A percentile compares a stretch with the other conserved stretches of the same genome.
phyloP scores from a whole-genome alignment of 2,329 filamentous ascomycete genomes.

The Cladophialophora carrionii region DNA sequence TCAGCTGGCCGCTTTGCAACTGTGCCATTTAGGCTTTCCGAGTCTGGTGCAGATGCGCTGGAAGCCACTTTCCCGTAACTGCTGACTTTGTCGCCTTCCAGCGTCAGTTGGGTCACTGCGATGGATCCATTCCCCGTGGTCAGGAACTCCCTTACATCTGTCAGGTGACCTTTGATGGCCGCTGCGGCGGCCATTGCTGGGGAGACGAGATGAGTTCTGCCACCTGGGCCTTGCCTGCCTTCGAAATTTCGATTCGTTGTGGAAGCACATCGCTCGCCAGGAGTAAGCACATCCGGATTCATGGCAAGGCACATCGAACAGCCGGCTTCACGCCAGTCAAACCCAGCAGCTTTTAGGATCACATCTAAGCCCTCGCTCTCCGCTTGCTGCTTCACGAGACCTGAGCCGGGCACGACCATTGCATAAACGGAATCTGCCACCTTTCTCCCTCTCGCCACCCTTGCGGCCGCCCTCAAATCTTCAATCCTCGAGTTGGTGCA shows the following conservation, averaged over 20 bases:
- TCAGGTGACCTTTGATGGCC: slow-evolving; percentile 83
- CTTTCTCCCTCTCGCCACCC: slow-evolving; percentile 82
- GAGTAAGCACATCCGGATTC: slow-evolving; percentile 95
- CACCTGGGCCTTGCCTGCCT: slow-evolving; percentile 86
- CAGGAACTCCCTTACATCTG: slow-evolving; percentile 82
- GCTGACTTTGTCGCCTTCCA: slow-evolving; percentile 56
- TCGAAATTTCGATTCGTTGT: slow-evolving; percentile 98
- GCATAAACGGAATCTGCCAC: slow-evolving; percentile 85
- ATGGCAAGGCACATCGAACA: slow-evolving; percentile 99
- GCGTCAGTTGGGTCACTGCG: slow-evolving; percentile 60
- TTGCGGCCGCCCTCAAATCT: slow-evolving; percentile 83
- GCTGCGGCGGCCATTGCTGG: slow-evolving; percentile 94
- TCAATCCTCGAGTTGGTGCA: slow-evolving; percentile 97
- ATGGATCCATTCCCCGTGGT: slow-evolving; percentile 59
- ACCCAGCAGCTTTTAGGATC: slow-evolving; percentile 88
- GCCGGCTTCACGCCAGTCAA: slow-evolving; percentile 96
- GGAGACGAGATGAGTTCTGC: slow-evolving; percentile 92
- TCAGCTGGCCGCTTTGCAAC: slow-evolving; percentile 52
- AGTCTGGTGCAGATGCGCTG: slow-evolving; percentile 64
- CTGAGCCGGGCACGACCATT: slow-evolving; percentile 94
- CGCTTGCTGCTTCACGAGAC: slow-evolving; percentile 87
- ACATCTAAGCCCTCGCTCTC: slow-evolving; percentile 90
- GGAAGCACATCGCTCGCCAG: slow-evolving; percentile 88
- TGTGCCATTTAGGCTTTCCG: slow-evolving; percentile 65
- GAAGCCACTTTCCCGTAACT: slow-evolving; percentile 66